A percentile compares a stretch with the other conserved stretches of the same genome.
Conservation (phyloP, 164 flowering plant genomes). For the Tinospora cordifolia region DNA sequence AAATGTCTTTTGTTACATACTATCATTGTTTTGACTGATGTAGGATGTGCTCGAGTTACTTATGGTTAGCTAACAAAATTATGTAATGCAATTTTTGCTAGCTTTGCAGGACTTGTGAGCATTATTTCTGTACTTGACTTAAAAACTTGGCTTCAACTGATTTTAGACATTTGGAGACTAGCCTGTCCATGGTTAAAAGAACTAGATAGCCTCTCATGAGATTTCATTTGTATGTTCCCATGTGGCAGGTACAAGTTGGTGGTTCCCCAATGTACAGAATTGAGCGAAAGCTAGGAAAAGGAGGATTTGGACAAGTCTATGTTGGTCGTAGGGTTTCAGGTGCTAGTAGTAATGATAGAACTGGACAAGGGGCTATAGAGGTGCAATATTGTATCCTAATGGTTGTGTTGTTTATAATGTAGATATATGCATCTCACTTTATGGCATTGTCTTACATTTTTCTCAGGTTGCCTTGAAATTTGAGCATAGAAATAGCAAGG, state of each 20-base stretch:
- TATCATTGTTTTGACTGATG: no score
- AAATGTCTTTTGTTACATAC: no score
- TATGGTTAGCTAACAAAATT: no score
- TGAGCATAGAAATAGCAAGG: conserved; percentile 84
- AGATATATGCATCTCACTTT: background rate
- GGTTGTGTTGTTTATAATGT: background rate
- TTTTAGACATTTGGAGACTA: no score
- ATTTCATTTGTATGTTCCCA: background rate
- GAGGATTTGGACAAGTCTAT: conserved; percentile 92
- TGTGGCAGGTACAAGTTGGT: conserved; percentile 79
- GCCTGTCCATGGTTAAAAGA: no score
- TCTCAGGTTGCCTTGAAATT: conserved; percentile 85
- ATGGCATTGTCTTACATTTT: background rate
- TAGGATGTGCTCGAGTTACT: no score
- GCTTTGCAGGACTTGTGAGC: no score
- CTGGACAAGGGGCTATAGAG: conserved; percentile 65
- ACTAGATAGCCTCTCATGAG: background rate
- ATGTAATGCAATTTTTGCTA: no score
- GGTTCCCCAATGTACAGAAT: conserved; percentile 59
- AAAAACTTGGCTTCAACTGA: no score
- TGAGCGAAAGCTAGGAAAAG: conserved; percentile 78
- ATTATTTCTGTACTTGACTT: no score
- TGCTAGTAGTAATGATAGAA: conserved; percentile 29
- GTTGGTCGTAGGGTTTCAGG: conserved; percentile 60
- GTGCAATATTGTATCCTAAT: conserved; percentile 20